Percentiles rank a stretch among this genome's conserved stretches.
Evolutionary conservation across 345 rosid genomes (phyloP).

Genomic region (Eucalyptus grandis): DNA sequence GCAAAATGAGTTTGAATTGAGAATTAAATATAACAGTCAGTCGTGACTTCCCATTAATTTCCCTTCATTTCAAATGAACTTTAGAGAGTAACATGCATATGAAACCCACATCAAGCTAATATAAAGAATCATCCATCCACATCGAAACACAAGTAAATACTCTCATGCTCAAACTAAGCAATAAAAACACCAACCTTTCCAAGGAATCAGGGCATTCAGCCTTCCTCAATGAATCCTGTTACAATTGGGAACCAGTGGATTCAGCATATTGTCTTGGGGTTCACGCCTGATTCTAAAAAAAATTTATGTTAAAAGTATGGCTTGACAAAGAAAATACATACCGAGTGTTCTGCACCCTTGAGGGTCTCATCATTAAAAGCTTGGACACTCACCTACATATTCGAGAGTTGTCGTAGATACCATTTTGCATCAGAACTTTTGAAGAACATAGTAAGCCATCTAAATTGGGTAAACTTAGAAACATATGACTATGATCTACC

Average conservation of each 20-base stretch:
- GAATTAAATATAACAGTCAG: background rate
- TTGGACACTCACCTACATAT: conserved; percentile 76
- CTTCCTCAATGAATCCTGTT: conserved; percentile 85
- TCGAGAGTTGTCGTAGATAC: background rate
- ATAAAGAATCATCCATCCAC: background rate
- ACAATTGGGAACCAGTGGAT: background rate
- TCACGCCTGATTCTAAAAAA: background rate
- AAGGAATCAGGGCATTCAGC: conserved; percentile 66
- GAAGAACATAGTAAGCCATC: background rate
- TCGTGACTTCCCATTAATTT: background rate
- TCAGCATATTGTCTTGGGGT: background rate
- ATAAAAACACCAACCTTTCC: conserved; percentile 46
- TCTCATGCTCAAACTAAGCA: background rate
- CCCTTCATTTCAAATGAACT: background rate
- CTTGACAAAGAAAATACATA: conserved; percentile 7
- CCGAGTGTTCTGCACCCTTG: conserved; percentile 92
- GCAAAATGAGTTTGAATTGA: background rate
- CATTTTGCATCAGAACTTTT: background rate
- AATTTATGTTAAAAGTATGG: background rate
- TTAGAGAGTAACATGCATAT: background rate
- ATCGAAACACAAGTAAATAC: background rate
- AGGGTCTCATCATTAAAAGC: conserved; percentile 95
- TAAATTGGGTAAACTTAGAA: background rate
- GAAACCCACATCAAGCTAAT: background rate
- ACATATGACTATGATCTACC: conserved; percentile 28